phyloP scores from a whole-genome alignment of 257 asterid genomes.

The Capsicum chinense region DNA sequence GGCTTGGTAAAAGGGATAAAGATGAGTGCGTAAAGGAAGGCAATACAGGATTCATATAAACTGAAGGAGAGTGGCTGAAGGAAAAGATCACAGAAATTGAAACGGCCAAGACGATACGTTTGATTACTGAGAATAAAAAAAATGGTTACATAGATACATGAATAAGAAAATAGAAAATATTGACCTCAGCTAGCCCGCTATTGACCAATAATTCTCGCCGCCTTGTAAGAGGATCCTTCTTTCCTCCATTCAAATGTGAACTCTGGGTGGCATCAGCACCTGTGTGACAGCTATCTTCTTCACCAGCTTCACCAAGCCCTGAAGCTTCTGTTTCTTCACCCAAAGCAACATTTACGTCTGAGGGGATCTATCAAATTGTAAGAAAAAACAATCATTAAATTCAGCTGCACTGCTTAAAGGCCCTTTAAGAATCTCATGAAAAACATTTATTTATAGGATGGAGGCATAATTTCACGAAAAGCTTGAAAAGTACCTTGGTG shows the following conservation, averaged over 20 bases:
- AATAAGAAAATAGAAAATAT: conserved; percentile 29
- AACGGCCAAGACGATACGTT: not conserved
- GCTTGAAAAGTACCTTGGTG: conserved; percentile 49
- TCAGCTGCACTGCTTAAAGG: conserved; percentile 12
- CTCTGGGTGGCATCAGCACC: conserved; percentile 31
- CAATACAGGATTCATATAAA: not conserved
- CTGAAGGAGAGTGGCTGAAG: not conserved
- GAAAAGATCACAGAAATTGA: conserved; percentile 3
- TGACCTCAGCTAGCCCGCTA: conserved; percentile 93
- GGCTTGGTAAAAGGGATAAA: conserved; percentile 20
- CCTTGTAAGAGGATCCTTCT: conserved; percentile 81
- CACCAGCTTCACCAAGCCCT: conserved; percentile 44
- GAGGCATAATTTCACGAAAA: conserved; percentile 10
- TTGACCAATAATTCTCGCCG: conserved; percentile 81
- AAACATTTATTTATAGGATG: not conserved
- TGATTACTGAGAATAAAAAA: not conserved
- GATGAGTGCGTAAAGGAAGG: not conserved
- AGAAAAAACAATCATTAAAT: not conserved
- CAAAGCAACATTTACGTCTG: conserved; percentile 29
- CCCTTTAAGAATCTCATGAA: not conserved
- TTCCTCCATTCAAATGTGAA: conserved; percentile 56
- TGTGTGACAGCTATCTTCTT: conserved; percentile 43
- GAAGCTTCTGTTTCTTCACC: conserved; percentile 30
- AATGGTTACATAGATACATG: not conserved
- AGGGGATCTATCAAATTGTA: conserved; percentile 41